Evolutionary conservation across 2,329 filamentous ascomycete genomes (phyloP), one percentile per base, ranked within the genome.

Genomic region (Alternaria triticina): DNA sequence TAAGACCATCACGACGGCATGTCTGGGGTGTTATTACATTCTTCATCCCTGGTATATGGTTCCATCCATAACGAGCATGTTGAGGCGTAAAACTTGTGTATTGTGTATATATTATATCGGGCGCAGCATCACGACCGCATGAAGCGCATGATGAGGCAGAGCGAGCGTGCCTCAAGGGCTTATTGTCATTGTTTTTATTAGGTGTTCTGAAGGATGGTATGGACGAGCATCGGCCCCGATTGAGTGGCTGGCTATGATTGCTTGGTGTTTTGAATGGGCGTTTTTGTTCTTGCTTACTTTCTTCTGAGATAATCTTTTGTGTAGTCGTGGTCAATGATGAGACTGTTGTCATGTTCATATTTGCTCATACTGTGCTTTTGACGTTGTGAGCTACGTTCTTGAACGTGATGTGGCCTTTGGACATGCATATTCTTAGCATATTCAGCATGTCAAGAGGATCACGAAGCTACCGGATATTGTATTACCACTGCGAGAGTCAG

Each of bases 1-100:
- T 68, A 12, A 59, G 20, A 59, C 30, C n/a, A 33, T 23, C 13
- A 51, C 6, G 49, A 51, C 49, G 17, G 46, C n/a, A 40, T 20
- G 6, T 15, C 6, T 23, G 20, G 44, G 44, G 44, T 23, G 17
- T 5, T 15, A 33, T 5, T 30, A n/a, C 17, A 22, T 52, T 22
- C 22, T 52, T 52, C 49, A 40, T 17, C 9, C 36, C n/a, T 17
- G 5, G 36, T 40, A 40, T 6, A 15, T 40, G 36, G 15, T 8
- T 40, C 33, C 36, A 40, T 40, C 9, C 36, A 40, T 17, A 40
- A 40, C 5, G 20, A 51, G 47, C 28, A 9, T 51, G 11, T 30
- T n/a, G 36, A 6, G 28, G 47, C 47, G 47, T 33, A 51, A 33
- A 51, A 51, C 17, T 51, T 40, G 28, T 52, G 49, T 52, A 20